Percentiles rank a stretch among this genome's conserved stretches.
These are phyloP conservation scores for Protomyces macrosporus DNA, from an alignment of 1,139 yeast genomes.

Conservation along the genomic window DNA sequence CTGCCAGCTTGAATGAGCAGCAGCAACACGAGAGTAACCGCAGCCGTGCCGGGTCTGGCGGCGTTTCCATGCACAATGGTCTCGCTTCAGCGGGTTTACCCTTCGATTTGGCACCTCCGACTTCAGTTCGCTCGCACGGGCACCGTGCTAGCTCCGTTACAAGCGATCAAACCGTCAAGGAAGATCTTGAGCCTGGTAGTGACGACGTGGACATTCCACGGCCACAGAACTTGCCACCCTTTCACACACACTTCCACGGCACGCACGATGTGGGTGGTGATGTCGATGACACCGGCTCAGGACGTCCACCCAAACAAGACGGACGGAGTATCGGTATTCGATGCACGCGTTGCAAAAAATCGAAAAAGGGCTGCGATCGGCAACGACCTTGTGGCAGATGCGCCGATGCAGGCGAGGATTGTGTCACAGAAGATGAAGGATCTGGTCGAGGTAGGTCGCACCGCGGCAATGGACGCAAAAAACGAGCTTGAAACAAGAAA, in stretches of 20 bases:
- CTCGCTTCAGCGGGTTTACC: neutral
- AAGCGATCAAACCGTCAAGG: conserved; percentile 4
- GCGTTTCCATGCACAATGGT: neutral
- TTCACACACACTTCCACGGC: neutral
- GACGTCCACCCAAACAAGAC: conserved; percentile 14
- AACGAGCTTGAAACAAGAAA: neutral
- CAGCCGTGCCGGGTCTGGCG: neutral
- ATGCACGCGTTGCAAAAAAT: conserved; percentile 27
- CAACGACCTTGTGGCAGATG: conserved; percentile 29
- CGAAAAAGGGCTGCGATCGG: conserved; percentile 29
- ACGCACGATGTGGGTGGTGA: neutral
- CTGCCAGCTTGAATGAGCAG: conserved; percentile 14
- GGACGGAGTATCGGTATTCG: conserved; percentile 25
- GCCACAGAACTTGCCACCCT: conserved; percentile 20
- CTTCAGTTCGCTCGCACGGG: neutral
- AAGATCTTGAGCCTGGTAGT: conserved; percentile 1
- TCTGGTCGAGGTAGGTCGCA: conserved; percentile 24
- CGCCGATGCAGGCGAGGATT: conserved; percentile 29
- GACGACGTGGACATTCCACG: conserved; percentile 22
- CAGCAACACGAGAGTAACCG: neutral
- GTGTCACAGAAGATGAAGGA: conserved; percentile 29
- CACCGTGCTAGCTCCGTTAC: neutral
- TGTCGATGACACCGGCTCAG: neutral
- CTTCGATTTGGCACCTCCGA: too few relatives aligned
- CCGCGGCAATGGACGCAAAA: conserved; percentile 22